Evolutionary conservation across 345 rosid species (phyloP), one percentile per base, ranked within the genome.

Genomic region (Pseudoturritis turrita): DNA sequence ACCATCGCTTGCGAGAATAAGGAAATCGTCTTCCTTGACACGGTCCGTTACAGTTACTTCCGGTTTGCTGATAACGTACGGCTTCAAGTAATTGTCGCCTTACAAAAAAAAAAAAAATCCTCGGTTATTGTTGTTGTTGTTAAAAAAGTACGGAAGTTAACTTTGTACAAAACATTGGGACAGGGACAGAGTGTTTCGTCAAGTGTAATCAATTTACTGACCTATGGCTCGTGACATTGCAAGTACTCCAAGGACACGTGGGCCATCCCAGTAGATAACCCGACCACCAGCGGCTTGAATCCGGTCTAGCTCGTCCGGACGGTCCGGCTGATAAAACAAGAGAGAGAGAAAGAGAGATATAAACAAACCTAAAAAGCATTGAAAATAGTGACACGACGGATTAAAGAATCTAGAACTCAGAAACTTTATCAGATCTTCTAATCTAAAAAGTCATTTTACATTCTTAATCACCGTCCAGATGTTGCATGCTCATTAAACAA

Each of bases 201-300:
- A 62, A 33, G 74, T 70, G 72, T 71, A 64, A 71, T 65, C 50
- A 71, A 57, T 65, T 25, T 2, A 71, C 65, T 65, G 80, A 87
- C 97, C 98, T 13, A 92, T 96, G 21, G 98, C 97, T 78, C 99
- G 85, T 0, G 98, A 92, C 97, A 86, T 92, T 14, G 98, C 94
- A 46, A 92, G 79, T 28, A 92, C 88, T 22, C 99, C 99, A 3
- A 85, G 87, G 11, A 96, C 99, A 41, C 99, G 84, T 6, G 98
- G 82, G 0, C 92, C 92, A 15, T 92, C 92, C 98, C 98, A 92
- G 76, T 80, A 89, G 67, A 96, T 85, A 10, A 90, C 98, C 10
- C 92, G 87, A 37, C 98, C 98, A 4, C 97, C 98, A 2, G 94
- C 97, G 18, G 52, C 84, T 52, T 96, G 69, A 68, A 96, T 96